Evolutionary conservation across 2,329 filamentous ascomycete genomes (phyloP), one percentile per base, ranked within the genome.

Genomic region (Ophiostoma montium): DNA sequence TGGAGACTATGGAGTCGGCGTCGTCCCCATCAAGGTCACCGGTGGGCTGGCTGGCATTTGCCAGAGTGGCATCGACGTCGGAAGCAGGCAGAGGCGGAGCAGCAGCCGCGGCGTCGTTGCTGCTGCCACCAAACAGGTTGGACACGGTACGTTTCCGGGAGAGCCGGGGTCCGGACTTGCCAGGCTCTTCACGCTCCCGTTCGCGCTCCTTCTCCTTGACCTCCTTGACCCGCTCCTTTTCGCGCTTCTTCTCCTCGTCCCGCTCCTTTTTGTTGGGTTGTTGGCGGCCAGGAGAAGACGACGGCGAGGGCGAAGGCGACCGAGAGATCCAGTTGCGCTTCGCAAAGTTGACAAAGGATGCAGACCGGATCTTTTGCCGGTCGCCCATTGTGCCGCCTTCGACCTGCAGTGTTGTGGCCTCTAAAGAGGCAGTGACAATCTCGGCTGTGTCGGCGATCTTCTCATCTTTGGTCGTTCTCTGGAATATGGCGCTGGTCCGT

Each of bases 271-370:
- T 51, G 6, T 2, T 7, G 2, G 41, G 8, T 5, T 35, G n/a
- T 18, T 44, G 49, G 10, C 49, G 45, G 16, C 38, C 30, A n/a
- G 42, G 42, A 12, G 42, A 44, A 4, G 44, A 16, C n/a, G 36
- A 27, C 8, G 73, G 70, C 3, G 72, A 72, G 0, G 72, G 67
- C 1, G 71, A 72, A 15, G 69, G 65, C 32, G 74, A 74, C 35
- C 65, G 60, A 4, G 67, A 61, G 18, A 70, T 70, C 74, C 73
- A 78, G 36, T 72, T 70, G 47, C 70, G 67, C 53, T 66, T 70
- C 9, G 73, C 67, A 57, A 75, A 70, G 53, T 65, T 70, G 45
- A 69, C 66, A 55, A 77, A 69, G 36, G 70, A 72, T 47, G 68
- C 67, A 6, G 70, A 65, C 31, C 68, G 61, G 3, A 63, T 63